These are phyloP conservation scores for Pichia rugopelliculosa DNA, from an alignment of 805 yeast species.

Conservation along the genomic window DNA sequence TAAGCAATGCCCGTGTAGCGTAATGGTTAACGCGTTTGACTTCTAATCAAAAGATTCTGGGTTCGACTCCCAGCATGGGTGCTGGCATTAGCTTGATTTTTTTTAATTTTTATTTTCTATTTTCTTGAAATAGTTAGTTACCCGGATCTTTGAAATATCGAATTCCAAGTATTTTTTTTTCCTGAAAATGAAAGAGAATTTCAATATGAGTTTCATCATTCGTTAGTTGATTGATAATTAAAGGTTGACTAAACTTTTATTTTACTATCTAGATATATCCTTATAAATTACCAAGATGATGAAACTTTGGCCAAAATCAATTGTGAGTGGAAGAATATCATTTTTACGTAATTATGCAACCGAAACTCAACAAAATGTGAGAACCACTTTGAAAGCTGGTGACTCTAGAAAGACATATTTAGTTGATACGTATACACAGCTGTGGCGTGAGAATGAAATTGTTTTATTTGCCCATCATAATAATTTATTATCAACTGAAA, in stretches of 20 bases:
- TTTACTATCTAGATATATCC: neutral
- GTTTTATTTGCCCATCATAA: conserved; percentile 80
- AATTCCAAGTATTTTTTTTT: neutral
- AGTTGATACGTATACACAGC: conserved; percentile 68
- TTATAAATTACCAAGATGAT: neutral
- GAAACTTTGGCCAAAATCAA: conserved; percentile 2
- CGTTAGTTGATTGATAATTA: neutral
- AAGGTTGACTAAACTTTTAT: neutral
- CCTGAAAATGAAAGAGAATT: neutral
- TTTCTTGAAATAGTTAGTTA: neutral
- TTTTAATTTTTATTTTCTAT: conserved; percentile 1
- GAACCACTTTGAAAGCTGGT: conserved; percentile 46
- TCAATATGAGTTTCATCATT: too few relatives aligned
- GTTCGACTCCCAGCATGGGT: conserved; percentile 52
- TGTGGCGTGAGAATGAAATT: conserved; percentile 62
- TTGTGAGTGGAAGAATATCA: neutral
- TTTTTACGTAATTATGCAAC: conserved; percentile 8
- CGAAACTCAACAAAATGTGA: neutral
- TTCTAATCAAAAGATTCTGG: conserved; percentile 60
- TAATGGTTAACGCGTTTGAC: conserved; percentile 64
- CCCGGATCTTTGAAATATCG: too few relatives aligned
- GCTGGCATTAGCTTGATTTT: conserved; percentile 19
- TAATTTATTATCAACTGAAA: conserved; percentile 65
- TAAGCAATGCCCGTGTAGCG: conserved; percentile 48
- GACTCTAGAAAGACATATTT: conserved; percentile 80